Evolutionary conservation across 83 land plant species (phyloP), one percentile per base, ranked within the genome.

Genomic region (Larix sibirica): DNA sequence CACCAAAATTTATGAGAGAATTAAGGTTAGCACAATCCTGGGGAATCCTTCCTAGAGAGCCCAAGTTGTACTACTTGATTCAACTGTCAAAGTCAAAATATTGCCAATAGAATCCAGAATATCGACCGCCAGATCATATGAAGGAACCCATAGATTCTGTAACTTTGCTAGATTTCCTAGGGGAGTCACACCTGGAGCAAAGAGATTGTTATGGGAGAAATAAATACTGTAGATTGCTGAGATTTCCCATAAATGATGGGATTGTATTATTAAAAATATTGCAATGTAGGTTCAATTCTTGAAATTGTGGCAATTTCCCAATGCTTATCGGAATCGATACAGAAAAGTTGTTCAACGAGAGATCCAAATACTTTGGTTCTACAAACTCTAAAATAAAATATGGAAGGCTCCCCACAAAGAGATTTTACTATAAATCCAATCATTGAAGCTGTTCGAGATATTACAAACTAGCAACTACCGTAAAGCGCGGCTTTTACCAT

Each of bases 201-300:
- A 93, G 58, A 91, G 93, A 77, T 93, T 93, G 83, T n/a, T 89
- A 89, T 2, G 93, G 83, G n/a, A 90, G 79, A 17, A 86, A 85
- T 4, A 93, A 84, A 81, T 82, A 74, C 54, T 77, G 80, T 7
- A 93, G 83, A 4, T 88, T 83, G 40, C 86, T 75, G 17, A 93
- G 44, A 38, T 87, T 86, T 10, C 88, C 91, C 9, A 93, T 28
- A 58, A 88, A 73, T 21, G 87, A 44, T 58, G 93, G 93, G 28
- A 93, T 64, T 6, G 79, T 59, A 16, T 82, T 88, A 58, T 83
- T 84, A 0, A 93, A 31, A 6, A 90, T 79, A 56, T 93, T 93
- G 31, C 44, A 24, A 8, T 80, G 69, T 0, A 93, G 86, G 12
- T 85, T 83, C 2, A 93, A 73, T 4, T 47, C 82, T 31, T 93